Conservation (phyloP, 371 early-diverging fungal genomes). For the Mucor velutinosus region DNA sequence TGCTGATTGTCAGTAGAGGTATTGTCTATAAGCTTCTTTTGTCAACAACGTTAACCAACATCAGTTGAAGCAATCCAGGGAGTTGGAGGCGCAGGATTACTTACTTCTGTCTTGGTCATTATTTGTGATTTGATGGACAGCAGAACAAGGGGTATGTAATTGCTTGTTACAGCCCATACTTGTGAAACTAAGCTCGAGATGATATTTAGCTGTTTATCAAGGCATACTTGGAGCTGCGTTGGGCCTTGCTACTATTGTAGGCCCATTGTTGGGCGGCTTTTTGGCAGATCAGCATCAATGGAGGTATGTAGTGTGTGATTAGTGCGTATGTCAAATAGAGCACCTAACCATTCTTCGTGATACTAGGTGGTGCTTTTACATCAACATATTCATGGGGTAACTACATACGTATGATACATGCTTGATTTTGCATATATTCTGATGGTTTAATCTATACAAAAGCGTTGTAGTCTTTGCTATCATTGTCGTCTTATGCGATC, state of each 20-base stretch:
- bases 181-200: not conserved
- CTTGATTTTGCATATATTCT: not conserved
- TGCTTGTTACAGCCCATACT: not conserved
- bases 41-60: not conserved
- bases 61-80: conserved; percentile 13
- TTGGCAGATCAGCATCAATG: not conserved
- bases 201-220: not conserved
- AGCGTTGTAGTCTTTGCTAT: not conserved
- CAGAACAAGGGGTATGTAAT: conserved; percentile 12
- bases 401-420: not conserved
- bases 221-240: not conserved
- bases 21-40: not conserved
- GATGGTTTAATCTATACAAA: not conserved
- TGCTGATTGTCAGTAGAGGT: conserved; percentile 52
- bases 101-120: conserved; percentile 70
- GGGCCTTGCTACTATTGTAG: not conserved
- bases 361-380: not conserved
- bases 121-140: conserved; percentile 63
- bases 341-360: not conserved
- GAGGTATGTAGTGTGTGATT: not conserved
- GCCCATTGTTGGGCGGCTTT: not conserved
- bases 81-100: conserved; percentile 51
- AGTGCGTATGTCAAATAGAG: not conserved
- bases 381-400: not conserved
- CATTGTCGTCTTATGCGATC: not conserved